Evolutionary conservation across 2,329 filamentous ascomycete genomes (phyloP), one percentile per base, ranked within the genome.

Genomic region (Zymoseptoria crescenta): DNA sequence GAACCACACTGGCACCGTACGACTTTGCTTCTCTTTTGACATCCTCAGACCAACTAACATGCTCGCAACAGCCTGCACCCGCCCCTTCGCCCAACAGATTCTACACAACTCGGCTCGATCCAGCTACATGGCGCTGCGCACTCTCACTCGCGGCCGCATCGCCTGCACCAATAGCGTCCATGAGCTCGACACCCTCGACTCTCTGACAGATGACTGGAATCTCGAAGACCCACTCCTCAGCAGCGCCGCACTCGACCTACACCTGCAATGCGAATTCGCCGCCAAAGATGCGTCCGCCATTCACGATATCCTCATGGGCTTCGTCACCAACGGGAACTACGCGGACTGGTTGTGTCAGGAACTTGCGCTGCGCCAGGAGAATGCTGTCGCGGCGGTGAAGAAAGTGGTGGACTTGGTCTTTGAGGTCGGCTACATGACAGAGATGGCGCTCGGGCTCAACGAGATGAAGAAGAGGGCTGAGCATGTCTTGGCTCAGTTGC

Each of bases 121-220:
- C 35, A 16, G 10, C 4, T n/a, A 6, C 16, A 35, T 19, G 52
- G 52, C 56, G 30, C 56, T 58, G 2, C 56, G 57, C 51, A 56
- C 49, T 9, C 27, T 58, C 49, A 53, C 54, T 8, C 35, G 56
- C 20, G 59, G 56, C 8, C 56, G 59, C 13, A 54, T 61, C 10
- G 24, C 49, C n/a, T 58, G 56, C 53, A 54, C 52, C 8, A 61
- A 61, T 45, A 53, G 49, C 9, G 35, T 61, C 20, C 49, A 58
- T 10, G 56, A 61, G 27, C 50, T 61, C 6, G 54, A 61, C 49
- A 52, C 30, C 30, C 30, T 61, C 5, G 54, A 61, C 49, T 49
- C 49, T 50, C 52, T 58, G 24, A 58, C 56, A 13, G 59, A 61
- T 21, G 55, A 58, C 16, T 61, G 59, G 59, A 52, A 61, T 19